Conservation (phyloP, 2,329 filamentous ascomycete genomes). For the Beauveria sp. region DNA sequence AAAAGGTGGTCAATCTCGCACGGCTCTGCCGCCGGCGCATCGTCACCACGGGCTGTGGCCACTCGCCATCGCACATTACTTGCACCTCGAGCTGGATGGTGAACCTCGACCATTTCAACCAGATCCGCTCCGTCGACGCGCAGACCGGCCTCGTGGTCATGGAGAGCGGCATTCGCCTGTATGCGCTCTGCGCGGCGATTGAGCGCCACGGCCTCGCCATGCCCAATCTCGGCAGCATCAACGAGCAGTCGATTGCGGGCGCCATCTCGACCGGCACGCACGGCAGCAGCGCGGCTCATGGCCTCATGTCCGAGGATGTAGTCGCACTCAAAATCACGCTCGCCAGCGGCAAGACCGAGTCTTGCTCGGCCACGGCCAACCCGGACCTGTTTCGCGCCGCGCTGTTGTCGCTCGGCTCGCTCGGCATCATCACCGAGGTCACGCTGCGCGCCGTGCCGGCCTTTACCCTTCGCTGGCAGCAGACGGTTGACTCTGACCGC, state of each 20-base stretch:
- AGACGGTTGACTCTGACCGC: conserved; percentile 65
- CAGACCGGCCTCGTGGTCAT: conserved; percentile 63
- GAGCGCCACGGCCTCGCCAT: conserved; percentile 73
- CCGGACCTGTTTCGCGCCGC: conserved; percentile 80
- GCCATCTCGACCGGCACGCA: conserved; percentile 92
- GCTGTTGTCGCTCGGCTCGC: conserved; percentile 76
- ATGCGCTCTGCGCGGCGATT: conserved; percentile 64
- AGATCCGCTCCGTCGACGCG: conserved; percentile 62
- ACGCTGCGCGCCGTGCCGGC: conserved; percentile 73
- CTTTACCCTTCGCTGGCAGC: conserved; percentile 81
- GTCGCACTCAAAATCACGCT: conserved; percentile 71
- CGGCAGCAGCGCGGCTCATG: conserved; percentile 77
- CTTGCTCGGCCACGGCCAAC: conserved; percentile 63
- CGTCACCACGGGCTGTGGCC: conserved; percentile 80
- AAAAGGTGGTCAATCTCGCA: conserved; percentile 75
- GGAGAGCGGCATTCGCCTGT: conserved; percentile 82
- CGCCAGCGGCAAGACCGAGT: conserved; percentile 66
- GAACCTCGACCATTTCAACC: conserved; percentile 78
- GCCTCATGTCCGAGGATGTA: conserved; percentile 74
- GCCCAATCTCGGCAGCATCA: conserved; percentile 90
- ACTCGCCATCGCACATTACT: conserved; percentile 87
- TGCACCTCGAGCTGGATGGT: conserved; percentile 92
- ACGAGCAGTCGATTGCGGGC: conserved; percentile 86
- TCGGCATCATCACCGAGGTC: conserved; percentile 87
- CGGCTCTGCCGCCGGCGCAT: conserved; percentile 73